Evolutionary conservation across 108 stramenopile genomes (phyloP).

Genomic region (Cylindrotheca closterium): DNA sequence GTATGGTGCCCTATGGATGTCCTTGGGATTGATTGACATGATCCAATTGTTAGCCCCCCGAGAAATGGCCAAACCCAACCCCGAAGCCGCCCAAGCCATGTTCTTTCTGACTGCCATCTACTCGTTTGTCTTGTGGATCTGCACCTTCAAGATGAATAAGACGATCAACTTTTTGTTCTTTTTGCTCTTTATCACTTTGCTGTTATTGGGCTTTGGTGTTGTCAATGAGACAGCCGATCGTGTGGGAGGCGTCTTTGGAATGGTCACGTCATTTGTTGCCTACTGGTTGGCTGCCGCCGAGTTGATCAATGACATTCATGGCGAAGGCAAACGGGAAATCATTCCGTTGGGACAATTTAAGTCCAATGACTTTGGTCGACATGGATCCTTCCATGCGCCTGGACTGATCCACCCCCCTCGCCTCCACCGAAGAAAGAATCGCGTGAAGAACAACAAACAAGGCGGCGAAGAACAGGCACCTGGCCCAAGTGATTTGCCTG

Average conservation of each 20-base stretch:
- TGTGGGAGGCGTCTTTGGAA: constrained; percentile 32
- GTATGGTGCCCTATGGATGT: constrained; percentile 51
- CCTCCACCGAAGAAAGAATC: no score
- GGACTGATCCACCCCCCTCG: constrained; percentile 5
- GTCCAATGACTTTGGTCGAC: not conserved
- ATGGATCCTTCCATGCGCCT: constrained; percentile 8
- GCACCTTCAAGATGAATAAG: constrained; percentile 32
- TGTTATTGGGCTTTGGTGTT: constrained; percentile 25
- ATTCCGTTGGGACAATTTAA: constrained; percentile 31
- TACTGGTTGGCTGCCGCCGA: constrained; percentile 37
- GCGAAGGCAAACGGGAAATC: constrained; percentile 30
- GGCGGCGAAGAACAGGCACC: no score
- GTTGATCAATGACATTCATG: constrained; percentile 33
- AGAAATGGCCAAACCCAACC: constrained; percentile 14
- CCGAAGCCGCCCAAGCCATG: constrained; percentile 35
- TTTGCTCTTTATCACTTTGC: constrained; percentile 23
- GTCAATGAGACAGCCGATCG: constrained; percentile 22
- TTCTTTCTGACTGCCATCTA: constrained; percentile 27
- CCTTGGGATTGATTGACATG: constrained; percentile 29
- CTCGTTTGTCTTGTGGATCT: constrained; percentile 35
- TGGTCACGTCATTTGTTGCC: constrained; percentile 29
- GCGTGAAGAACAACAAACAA: no score
- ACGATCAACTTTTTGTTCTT: constrained; percentile 33
- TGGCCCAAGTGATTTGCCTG: no score
- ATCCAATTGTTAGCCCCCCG: no score